Evolutionary conservation across 441 rosid genomes (phyloP).

Genomic region (Croton laevigatus): DNA sequence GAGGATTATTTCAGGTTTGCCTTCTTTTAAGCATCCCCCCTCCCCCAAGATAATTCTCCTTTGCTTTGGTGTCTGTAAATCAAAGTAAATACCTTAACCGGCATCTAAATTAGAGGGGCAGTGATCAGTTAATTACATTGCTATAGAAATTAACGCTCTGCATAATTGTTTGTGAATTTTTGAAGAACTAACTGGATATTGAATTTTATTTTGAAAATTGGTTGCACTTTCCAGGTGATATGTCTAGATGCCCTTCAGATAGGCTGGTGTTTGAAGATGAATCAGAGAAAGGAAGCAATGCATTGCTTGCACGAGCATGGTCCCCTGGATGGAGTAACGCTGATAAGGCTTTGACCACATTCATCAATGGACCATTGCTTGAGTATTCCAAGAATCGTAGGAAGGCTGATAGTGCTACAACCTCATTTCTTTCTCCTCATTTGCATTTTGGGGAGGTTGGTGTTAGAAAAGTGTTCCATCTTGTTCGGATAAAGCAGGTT

Average conservation of each 20-base stretch:
- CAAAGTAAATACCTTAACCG: background rate
- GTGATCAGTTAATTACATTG: background rate
- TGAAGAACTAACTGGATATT: background rate
- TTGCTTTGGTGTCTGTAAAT: background rate
- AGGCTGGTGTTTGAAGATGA: slow-evolving; percentile 82
- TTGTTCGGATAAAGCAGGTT: slow-evolving; percentile 89
- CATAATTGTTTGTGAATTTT: background rate
- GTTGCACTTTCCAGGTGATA: slow-evolving; percentile 57
- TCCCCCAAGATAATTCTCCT: background rate
- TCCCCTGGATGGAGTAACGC: slow-evolving; percentile 97
- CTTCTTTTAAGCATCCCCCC: background rate
- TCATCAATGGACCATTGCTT: slow-evolving; percentile 80
- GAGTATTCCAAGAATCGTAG: slow-evolving; percentile 86
- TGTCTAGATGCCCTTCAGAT: slow-evolving; percentile 64
- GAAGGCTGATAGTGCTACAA: slow-evolving; percentile 96
- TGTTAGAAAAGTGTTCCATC: slow-evolving; percentile 90
- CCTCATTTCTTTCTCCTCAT: slow-evolving; percentile 93
- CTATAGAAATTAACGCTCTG: background rate
- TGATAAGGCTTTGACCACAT: slow-evolving; percentile 83
- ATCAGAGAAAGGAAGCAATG: slow-evolving; percentile 93
- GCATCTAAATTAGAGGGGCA: background rate
- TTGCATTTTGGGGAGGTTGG: slow-evolving; percentile 98
- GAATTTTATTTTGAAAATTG: slow-evolving; percentile 15
- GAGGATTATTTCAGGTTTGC: slow-evolving; percentile 82
- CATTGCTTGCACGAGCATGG: slow-evolving; percentile 97